Percentiles rank a stretch among this genome's conserved stretches.
These are phyloP conservation scores for Fraxinus cuspidata DNA, from an alignment of 257 asterid genomes.

Conservation along the genomic window DNA sequence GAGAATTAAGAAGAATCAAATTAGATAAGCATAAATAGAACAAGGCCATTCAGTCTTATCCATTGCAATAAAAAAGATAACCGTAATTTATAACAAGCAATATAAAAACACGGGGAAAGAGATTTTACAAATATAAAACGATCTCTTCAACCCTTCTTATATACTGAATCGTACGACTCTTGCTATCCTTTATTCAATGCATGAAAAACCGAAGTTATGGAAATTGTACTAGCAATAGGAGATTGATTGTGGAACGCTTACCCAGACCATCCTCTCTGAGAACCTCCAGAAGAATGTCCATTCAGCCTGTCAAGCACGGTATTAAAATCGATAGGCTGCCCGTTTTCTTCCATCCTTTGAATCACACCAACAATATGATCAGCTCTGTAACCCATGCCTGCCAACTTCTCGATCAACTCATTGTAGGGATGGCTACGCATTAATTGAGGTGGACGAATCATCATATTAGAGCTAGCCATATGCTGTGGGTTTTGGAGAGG, in stretches of 20 bases:
- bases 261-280: constrained; percentile 87
- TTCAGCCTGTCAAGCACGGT: constrained; percentile 76
- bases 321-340: constrained; percentile 82
- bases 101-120: constrained; percentile 13
- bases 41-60: not conserved
- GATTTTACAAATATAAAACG: not conserved
- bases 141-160: constrained; percentile 20
- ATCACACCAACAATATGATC: constrained; percentile 69
- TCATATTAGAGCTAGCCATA: constrained; percentile 43
- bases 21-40: not conserved
- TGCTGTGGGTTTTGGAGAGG: constrained; percentile 60
- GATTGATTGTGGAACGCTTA: not conserved
- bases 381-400: constrained; percentile 83
- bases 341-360: constrained; percentile 89
- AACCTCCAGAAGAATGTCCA: constrained; percentile 70
- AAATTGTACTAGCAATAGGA: constrained; percentile 1
- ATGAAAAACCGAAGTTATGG: constrained; percentile 6
- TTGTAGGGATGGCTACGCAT: constrained; percentile 63
- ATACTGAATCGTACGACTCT: constrained; percentile 26
- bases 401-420: constrained; percentile 85
- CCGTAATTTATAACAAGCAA: not conserved
- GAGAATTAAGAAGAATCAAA: not conserved
- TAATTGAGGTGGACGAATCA: constrained; percentile 42
- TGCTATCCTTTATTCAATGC: constrained; percentile 36
- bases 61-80: not conserved